These are phyloP conservation scores for Papiliotrema laurentii DNA, from an alignment of 1,284 basidiomycete species.

Conservation along the genomic window DNA sequence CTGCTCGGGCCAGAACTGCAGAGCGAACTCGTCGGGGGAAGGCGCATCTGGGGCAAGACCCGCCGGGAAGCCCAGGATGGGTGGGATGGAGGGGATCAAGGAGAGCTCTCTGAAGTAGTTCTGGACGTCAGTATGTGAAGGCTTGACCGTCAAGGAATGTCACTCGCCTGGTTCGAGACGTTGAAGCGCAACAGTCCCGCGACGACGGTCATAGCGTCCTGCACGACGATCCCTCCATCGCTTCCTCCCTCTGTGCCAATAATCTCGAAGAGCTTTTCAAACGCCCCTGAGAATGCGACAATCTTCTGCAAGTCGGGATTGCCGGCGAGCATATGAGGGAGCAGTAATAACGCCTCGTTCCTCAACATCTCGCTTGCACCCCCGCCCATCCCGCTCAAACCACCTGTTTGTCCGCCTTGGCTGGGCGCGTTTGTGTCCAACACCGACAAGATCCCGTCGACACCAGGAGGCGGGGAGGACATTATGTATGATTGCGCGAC, in stretches of 20 bases:
- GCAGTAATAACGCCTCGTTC: constrained; percentile 70
- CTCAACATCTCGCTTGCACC: constrained; percentile 47
- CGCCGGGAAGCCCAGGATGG: constrained; percentile 81
- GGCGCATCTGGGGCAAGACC: constrained; percentile 59
- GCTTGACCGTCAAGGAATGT: not conserved
- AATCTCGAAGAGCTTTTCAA: constrained; percentile 91
- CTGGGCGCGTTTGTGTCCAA: constrained; percentile 37
- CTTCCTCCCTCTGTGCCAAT: constrained; percentile 83
- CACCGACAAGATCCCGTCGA: constrained; percentile 44
- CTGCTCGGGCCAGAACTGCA: constrained; percentile 95
- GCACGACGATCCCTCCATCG: constrained; percentile 82
- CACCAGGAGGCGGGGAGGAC: constrained; percentile 39
- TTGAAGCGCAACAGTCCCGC: constrained; percentile 87
- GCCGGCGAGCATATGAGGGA: constrained; percentile 75
- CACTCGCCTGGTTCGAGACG: constrained; percentile 81
- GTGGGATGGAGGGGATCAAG: constrained; percentile 72
- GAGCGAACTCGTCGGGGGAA: constrained; percentile 84
- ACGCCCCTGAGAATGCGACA: constrained; percentile 92
- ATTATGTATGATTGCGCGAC: constrained; percentile 84
- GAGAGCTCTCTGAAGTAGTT: constrained; percentile 95
- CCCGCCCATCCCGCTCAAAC: constrained; percentile 26
- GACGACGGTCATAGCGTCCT: constrained; percentile 79
- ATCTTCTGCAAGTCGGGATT: constrained; percentile 96
- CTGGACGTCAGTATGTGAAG: constrained; percentile 48
- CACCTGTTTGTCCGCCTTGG: constrained; percentile 11